A percentile compares a stretch with the other conserved stretches of the same genome.
Evolutionary conservation across 2,329 filamentous ascomycete species (phyloP).

Genomic region (Neonectria ditissima): DNA sequence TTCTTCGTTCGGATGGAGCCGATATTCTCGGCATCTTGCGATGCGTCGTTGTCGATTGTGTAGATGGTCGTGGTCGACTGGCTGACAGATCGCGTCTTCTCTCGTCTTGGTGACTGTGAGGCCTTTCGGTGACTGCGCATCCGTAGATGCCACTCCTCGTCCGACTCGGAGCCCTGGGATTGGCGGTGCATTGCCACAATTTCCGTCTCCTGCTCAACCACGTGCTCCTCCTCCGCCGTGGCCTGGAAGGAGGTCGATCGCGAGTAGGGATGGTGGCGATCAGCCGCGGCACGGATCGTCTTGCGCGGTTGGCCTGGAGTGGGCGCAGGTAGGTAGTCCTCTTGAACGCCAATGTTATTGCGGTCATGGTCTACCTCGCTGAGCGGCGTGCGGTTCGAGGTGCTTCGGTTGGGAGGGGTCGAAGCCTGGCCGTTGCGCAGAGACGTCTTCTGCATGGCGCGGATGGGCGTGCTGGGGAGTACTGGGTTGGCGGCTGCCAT

Average conservation of each 20-base stretch:
- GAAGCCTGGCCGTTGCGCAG: slow-evolving; percentile 76
- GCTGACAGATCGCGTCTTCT: slow-evolving; percentile 77
- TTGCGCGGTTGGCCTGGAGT: slow-evolving; percentile 97
- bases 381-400: slow-evolving; percentile 84
- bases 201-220: slow-evolving; percentile 69
- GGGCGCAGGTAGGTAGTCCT: slow-evolving; percentile 93
- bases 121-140: slow-evolving; percentile 75
- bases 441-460: slow-evolving; percentile 70
- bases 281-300: slow-evolving; percentile 74
- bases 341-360: slow-evolving; percentile 75
- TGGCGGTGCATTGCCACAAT: slow-evolving; percentile 70
- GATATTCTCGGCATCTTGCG: slow-evolving; percentile 79
- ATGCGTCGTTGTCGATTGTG: slow-evolving; percentile 73
- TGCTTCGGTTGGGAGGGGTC: slow-evolving; percentile 85
- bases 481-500: slow-evolving; percentile 61
- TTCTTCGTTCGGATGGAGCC: slow-evolving; percentile 69
- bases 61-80: slow-evolving; percentile 80
- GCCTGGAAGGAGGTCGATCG: slow-evolving; percentile 63
- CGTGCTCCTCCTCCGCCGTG: slow-evolving; percentile 62
- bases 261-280: slow-evolving; percentile 80
- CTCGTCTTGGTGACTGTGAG: slow-evolving; percentile 71
- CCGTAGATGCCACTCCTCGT: slow-evolving; percentile 85
- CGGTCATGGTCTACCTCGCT: slow-evolving; percentile 91
- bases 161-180: slow-evolving; percentile 75
- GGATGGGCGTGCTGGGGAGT: slow-evolving; percentile 71